A percentile compares a stretch with the other conserved stretches of the same genome.
Evolutionary conservation across 129 eudicot species (phyloP).

Genomic region (Lonicera japonica): DNA sequence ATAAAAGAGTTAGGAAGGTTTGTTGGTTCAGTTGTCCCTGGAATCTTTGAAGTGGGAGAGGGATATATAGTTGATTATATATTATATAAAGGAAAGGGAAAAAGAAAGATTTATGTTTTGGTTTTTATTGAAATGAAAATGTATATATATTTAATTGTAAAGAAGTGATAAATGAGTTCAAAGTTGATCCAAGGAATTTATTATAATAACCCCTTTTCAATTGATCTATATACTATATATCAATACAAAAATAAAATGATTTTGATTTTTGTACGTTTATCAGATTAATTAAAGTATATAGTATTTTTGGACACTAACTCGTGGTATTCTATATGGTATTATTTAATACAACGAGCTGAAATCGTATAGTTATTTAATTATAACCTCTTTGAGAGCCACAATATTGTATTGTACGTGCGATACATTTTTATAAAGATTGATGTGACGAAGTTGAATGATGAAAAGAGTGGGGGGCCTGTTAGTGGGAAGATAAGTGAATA

Average conservation of each 20-base stretch:
- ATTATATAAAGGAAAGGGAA: not conserved
- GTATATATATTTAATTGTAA: not conserved
- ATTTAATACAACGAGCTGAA: too few species aligned
- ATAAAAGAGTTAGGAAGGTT: constrained; percentile 3
- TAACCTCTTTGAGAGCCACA: not conserved
- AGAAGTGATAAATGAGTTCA: not conserved
- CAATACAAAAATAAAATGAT: too few species aligned
- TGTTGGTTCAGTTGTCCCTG: constrained; percentile 18
- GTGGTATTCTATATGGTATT: not conserved
- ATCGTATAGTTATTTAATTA: not conserved
- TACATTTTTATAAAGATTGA: constrained; percentile 15
- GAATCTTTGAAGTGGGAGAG: constrained; percentile 27
- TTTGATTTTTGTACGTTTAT: too few species aligned
- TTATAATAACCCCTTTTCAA: not conserved
- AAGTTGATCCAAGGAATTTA: not conserved
- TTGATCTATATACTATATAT: too few species aligned
- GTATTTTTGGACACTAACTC: too few species aligned
- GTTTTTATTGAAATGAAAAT: not conserved
- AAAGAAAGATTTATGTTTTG: not conserved
- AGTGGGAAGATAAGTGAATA: constrained; percentile 22
- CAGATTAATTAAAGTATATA: too few species aligned
- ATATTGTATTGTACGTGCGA: too few species aligned
- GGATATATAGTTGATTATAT: constrained; percentile 6
- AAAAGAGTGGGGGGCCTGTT: constrained; percentile 11
- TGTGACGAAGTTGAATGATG: constrained; percentile 30